phyloP scores from a whole-genome alignment of 139 green algal genomes.

The Haematococcus sp. region DNA sequence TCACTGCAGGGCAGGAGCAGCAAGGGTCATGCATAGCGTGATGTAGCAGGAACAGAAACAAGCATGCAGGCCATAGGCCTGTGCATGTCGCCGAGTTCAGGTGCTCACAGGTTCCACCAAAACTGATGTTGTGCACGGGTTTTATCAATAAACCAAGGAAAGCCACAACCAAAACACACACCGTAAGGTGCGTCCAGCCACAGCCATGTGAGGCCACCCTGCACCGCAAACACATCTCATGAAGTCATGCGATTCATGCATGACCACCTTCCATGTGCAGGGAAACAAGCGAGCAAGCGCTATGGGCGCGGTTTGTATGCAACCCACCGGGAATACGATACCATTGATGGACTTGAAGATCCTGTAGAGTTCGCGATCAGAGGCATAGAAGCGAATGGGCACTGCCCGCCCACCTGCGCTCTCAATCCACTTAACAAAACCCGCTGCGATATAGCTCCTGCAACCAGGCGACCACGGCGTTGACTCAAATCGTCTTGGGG shows the following conservation, averaged over 20 bases:
- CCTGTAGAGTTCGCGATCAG: constrained; percentile 66
- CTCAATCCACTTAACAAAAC: constrained; percentile 32
- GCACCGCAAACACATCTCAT: background rate
- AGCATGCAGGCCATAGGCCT: no score
- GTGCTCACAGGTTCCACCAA: no score
- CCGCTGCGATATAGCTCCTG: constrained; percentile 23
- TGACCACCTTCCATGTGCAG: no score
- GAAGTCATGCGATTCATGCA: background rate
- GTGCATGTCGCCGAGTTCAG: no score
- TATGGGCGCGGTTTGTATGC: background rate
- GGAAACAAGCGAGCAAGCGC: no score
- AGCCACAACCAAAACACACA: no score
- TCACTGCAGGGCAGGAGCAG: constrained; percentile 28
- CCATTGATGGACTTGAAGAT: constrained; percentile 81
- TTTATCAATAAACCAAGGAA: no score
- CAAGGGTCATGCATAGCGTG: no score
- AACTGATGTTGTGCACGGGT: no score
- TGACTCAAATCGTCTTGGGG: background rate
- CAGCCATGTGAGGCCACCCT: constrained; percentile 79
- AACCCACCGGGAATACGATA: constrained; percentile 64
- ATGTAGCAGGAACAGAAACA: no score
- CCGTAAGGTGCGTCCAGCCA: constrained; percentile 77
- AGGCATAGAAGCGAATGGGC: constrained; percentile 53
- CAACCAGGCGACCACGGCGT: background rate
- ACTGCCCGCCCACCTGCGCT: constrained; percentile 14